Base-by-base conservation (phyloP, 352 stramenopile species). In the Globisporangium spinosum region DNA sequence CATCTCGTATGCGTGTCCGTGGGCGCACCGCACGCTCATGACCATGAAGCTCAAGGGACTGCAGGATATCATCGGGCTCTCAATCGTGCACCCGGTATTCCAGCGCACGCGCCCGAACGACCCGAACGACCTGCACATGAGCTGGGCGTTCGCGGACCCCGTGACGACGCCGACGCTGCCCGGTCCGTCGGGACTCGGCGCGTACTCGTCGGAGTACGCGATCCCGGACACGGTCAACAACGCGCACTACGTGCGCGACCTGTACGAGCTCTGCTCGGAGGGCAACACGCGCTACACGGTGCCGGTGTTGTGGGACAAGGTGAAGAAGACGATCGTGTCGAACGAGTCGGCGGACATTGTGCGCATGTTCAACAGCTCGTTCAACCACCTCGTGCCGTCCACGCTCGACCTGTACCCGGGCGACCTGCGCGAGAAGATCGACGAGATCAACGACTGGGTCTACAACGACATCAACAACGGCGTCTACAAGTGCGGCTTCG, bases 281-380 rank as follows among this genome's bases (percentile, higher is more conserved):
- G 78, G 86, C 55, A 89, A 91, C 75, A 89, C 83, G 63, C 85
- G 83, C 73, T 94, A 91, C 76, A 93, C 93, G 58, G 94, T 97
- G 54, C 95, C 95, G 15, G 81, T 98, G 51, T 62, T 98, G 38
- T 92, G 97, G 75, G 93, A 98, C 85, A 90, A 91, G 72, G 79
- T 90, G 72, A 87, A 80, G 68, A 85, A 93, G 64, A 90, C 79
- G 27, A 98, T 98, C 73, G 91, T 98, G 25, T 97, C 87, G 63
- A 98, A 98, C 79, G 95, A 98, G 72, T 97, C 88, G 54, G 83
- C 87, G 58, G 92, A 98, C 59, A 98, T 98, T 65, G 90, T 98
- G 70, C 84, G 91, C 68, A 96, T 98, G 75, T 85, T 98, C 29
- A 93, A 93, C 75, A 82, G 67, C 56, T 87, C 81, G 27, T 96